phyloP scores from a whole-genome alignment of 345 rosid genomes.

The Pseudoturritis turrita region DNA sequence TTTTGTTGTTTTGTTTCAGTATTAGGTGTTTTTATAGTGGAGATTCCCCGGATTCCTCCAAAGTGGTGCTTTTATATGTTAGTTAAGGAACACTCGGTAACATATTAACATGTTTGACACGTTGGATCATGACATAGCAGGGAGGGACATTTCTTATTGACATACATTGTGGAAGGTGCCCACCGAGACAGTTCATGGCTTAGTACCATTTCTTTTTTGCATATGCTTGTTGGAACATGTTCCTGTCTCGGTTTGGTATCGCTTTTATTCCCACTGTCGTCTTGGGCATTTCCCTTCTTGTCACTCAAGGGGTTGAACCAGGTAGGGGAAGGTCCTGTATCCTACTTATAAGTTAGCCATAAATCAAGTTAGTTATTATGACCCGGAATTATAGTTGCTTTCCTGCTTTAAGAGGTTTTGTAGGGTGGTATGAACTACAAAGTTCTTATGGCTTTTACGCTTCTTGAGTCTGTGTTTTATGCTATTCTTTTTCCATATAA shows the following conservation, averaged over 20 bases:
- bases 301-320: conserved; percentile 35
- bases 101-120: conserved; percentile 18
- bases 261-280: conserved; percentile 26
- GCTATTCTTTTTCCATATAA: background rate
- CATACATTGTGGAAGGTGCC: conserved; percentile 39
- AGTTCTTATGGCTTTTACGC: background rate
- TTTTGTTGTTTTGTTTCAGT: conserved; percentile 19
- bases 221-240: conserved; percentile 29
- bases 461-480: background rate
- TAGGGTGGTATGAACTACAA: background rate
- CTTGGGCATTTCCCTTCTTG: conserved; percentile 22
- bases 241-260: conserved; percentile 43
- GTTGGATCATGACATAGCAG: conserved; percentile 50
- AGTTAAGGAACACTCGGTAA: conserved; percentile 28
- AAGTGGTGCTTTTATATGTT: conserved; percentile 30
- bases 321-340: conserved; percentile 34
- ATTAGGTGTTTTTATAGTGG: conserved; percentile 23
- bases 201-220: conserved; percentile 2
- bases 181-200: conserved; percentile 42
- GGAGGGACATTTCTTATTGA: conserved; percentile 41
- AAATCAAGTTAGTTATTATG: background rate
- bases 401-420: background rate
- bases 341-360: background rate
- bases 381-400: background rate
- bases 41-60: conserved; percentile 34